Conservation (phyloP, 2,329 filamentous ascomycete genomes). For the Colletotrichum sp. region DNA sequence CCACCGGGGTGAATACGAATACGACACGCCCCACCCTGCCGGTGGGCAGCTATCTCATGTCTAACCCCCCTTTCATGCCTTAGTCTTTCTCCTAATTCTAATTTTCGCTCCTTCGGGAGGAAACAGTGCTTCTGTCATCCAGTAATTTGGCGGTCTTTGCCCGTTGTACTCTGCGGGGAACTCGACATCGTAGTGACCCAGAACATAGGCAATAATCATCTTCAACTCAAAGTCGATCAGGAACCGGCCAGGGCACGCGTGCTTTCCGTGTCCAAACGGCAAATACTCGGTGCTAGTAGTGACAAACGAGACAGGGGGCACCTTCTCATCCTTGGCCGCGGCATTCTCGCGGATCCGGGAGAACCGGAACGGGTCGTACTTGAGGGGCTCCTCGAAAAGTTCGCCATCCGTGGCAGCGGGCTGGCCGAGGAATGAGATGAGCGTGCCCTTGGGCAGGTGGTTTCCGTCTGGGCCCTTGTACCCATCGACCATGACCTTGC, state of each 20-base stretch:
- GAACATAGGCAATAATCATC: conserved; percentile 29
- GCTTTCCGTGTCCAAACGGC: conserved; percentile 39
- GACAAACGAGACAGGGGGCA: conserved; percentile 29
- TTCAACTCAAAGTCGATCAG: conserved; percentile 36
- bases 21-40: not conserved
- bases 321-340: conserved; percentile 23
- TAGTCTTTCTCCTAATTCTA: not conserved
- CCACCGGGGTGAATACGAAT: not conserved
- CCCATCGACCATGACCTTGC: conserved; percentile 31
- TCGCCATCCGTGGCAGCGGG: conserved; percentile 34
- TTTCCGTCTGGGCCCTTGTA: conserved; percentile 36
- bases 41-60: not conserved
- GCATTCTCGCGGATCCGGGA: conserved; percentile 37
- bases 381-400: conserved; percentile 35
- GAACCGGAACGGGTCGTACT: conserved; percentile 48
- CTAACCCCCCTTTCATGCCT: not conserved
- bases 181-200: conserved; percentile 19
- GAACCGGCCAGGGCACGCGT: conserved; percentile 36
- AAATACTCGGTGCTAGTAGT: conserved; percentile 34
- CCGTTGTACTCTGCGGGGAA: conserved; percentile 19
- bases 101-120: conserved; percentile 1
- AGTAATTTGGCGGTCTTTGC: conserved; percentile 12
- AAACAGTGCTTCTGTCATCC: conserved; percentile 17
- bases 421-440: conserved; percentile 36
- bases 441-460: conserved; percentile 33